Base-by-base conservation (phyloP, 1,284 basidiomycete species). In the Coriolopsis trogii region DNA sequence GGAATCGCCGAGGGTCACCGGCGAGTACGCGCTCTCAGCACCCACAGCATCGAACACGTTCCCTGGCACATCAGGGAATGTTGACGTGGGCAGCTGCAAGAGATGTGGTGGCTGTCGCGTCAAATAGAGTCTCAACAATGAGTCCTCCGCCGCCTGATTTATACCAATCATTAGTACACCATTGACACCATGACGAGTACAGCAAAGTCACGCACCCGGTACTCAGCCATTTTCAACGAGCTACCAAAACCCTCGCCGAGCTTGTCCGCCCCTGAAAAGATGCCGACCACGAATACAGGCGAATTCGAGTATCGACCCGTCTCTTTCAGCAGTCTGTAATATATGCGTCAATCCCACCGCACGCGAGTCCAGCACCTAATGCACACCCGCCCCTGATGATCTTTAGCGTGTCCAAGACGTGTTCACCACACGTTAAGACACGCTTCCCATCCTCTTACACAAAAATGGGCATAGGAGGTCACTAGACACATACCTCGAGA, bases 211-310 rank as follows among this genome's bases (percentile, higher is more conserved):
- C 84, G 58, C 67, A 93, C 95, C 53, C 97, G 79, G 73, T 86
- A 97, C 72, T 98, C 93, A 15, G 95, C 95, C 96, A 99, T 99
- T 67, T 84, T 85, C 51, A 98, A 76, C 15, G 91, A 94, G 62
- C 86, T 91, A 41, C 97, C 97, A 66, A 94, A 94, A 7, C 95
- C 95, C 73, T 99, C 95, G 12, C 96, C 94, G 3, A 99, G 81
- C 73, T 98, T 87, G 58, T 91, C 89, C 18, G 82, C 82, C 6
- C 90, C 89, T n/a, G 91, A 91, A 70, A 85, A 98, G 42, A 97
- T 89, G 20, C 95, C 96, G 9, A 98, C 90, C 13, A 98, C 91
- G 69, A 93, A 99, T 33, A 97, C 81, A 0, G 96, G 95, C 6
- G 91, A 88, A 62, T 92, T 91, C 3, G 91, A 91, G 58, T 85